These are phyloP conservation scores for Diaporthe sp. DNA, from an alignment of 2,329 filamentous ascomycete species.

Conservation along the genomic window DNA sequence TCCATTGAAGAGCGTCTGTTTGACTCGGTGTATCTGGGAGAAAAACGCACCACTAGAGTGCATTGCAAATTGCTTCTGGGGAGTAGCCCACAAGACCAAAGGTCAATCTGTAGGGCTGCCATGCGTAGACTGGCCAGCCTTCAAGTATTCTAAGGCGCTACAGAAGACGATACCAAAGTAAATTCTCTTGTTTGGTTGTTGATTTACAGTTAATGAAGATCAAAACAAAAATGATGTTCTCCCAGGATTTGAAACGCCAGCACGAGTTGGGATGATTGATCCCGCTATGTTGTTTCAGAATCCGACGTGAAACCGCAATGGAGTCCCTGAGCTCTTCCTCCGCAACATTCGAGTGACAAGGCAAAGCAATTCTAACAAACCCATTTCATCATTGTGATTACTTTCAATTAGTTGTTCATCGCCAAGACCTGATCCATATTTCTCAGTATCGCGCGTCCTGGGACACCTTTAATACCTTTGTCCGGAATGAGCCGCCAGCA, in stretches of 20 bases:
- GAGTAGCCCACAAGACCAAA: neutral
- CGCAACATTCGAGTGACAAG: too few species aligned
- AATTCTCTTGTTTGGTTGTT: neutral
- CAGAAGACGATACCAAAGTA: neutral
- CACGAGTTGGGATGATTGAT: neutral
- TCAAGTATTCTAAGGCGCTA: neutral
- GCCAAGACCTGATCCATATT: neutral
- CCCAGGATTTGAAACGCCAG: neutral
- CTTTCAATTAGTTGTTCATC: neutral
- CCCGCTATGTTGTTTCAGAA: conserved; percentile 26
- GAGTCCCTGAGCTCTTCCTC: neutral
- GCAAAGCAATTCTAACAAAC: neutral
- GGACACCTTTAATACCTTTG: too few species aligned
- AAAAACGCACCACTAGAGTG: too few species aligned
- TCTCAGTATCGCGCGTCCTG: too few species aligned
- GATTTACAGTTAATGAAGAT: neutral
- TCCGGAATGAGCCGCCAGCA: conserved; percentile 2
- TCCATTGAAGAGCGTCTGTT: neutral
- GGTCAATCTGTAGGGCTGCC: neutral
- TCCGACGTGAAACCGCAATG: conserved; percentile 9
- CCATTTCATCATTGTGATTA: neutral
- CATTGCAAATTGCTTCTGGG: neutral
- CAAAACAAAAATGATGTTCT: neutral
- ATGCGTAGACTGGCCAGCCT: neutral
- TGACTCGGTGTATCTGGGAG: neutral